Percentiles rank a stretch among this genome's conserved stretches.
phyloP scores from a whole-genome alignment of 1,284 basidiomycete species.

The Apiotrichum veenhuisii region DNA sequence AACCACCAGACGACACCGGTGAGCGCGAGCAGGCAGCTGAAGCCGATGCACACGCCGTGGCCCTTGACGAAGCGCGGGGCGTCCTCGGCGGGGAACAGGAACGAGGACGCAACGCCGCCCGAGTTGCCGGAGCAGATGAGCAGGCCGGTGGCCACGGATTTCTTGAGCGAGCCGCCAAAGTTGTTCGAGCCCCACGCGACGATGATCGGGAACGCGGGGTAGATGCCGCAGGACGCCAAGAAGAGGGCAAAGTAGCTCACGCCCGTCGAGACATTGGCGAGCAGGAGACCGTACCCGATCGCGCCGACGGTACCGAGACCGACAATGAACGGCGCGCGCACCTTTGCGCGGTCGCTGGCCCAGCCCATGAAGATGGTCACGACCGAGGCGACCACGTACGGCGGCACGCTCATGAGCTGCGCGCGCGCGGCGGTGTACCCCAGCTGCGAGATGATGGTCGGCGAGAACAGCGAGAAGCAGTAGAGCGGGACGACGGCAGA shows the following conservation, averaged over 20 bases:
- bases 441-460: slow-evolving; percentile 35
- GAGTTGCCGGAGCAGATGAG: slow-evolving; percentile 57
- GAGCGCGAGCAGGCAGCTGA: slow-evolving; percentile 19
- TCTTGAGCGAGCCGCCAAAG: slow-evolving; percentile 57
- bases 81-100: slow-evolving; percentile 48
- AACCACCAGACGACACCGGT: slow-evolving; percentile 23
- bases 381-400: slow-evolving; percentile 33
- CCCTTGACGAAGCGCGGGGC: slow-evolving; percentile 29
- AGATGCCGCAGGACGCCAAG: slow-evolving; percentile 57
- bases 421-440: slow-evolving; percentile 67
- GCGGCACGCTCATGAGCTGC: slow-evolving; percentile 54
- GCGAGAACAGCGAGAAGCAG: slow-evolving; percentile 58
- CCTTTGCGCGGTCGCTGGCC: slow-evolving; percentile 37
- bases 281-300: slow-evolving; percentile 33
- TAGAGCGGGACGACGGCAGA: slow-evolving; percentile 57
- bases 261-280: slow-evolving; percentile 42
- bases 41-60: slow-evolving; percentile 29
- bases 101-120: slow-evolving; percentile 54
- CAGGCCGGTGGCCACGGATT: slow-evolving; percentile 56
- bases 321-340: slow-evolving; percentile 41
- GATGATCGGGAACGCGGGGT: slow-evolving; percentile 55
- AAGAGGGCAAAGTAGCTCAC: slow-evolving; percentile 56
- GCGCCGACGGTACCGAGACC: slow-evolving; percentile 38
- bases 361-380: slow-evolving; percentile 40
- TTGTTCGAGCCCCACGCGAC: slow-evolving; percentile 61